Evolutionary conservation across 2,329 filamentous ascomycete species (phyloP), one percentile per base, ranked within the genome.

Genomic region (Claviceps quebecensis): DNA sequence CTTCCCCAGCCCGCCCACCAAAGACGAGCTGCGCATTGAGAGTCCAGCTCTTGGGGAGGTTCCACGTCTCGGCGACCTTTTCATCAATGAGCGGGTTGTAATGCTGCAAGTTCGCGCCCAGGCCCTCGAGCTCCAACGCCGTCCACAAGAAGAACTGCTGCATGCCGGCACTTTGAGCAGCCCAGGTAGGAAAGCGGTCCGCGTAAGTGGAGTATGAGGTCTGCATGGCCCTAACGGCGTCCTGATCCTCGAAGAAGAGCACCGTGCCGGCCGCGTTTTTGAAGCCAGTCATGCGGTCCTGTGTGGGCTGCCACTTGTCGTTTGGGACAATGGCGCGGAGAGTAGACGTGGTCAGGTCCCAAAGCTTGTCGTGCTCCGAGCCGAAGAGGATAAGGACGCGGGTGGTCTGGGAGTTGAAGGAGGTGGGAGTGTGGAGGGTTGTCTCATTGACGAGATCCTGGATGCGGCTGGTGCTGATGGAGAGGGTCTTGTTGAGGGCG

Each of bases 101-200:
- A 73, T 95, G 89, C 76, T 95, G 89, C 50, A 95, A 76, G 75
- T 90, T 95, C 65, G 84, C 86, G 57, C 88, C 88, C 52, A 94
- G 78, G 34, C 89, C 88, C 65, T 93, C 87, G 54, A 83, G 76
- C 71, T 90, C 86, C 52, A 95, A 80, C 4, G 83, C 86, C 17
- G 83, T 83, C 89, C 89, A 95, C 58, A 88, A 65, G 57, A 80
- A 73, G 69, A 79, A 85, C 73, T 95, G 86, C 66, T 70, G 63
- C 81, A 95, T 95, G 67, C 78, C 90, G 65, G 77, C 78, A 56
- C 83, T 81, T 70, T 95, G 87, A 56, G 77, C 72, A 52, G 81
- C 81, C 86, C 87, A 95, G 59, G 65, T 64, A 55, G 81, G 81
- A 76, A 95, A 95, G 60, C 83, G 80, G 65, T 91, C 85, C 57